Base-by-base conservation (phyloP, 331 rosid species). In the Acacia concinna region DNA sequence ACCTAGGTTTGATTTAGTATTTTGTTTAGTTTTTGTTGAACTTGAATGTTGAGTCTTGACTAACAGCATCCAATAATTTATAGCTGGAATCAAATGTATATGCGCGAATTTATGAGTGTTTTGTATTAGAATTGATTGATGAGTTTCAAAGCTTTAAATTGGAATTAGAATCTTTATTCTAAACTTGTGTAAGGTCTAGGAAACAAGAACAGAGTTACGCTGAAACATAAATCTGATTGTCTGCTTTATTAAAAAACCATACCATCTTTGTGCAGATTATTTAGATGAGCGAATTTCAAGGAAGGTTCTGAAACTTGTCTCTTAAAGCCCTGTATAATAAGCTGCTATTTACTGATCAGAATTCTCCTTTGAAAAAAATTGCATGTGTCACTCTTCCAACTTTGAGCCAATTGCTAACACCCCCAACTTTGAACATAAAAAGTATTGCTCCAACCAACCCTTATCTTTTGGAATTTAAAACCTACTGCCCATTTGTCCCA, bases 241-340 rank as follows among this genome's bases (percentile, higher is more conserved):
- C 51, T 68, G 13, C 52, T 38, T 11, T 54, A 54, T 2, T 68
- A 63, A 62, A 46, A 75, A 70, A 76, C 28, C 46, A 44, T 46
- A 38, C 40, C 57, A 6, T 43, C 37, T 65, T 73, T 54, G 12
- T 68, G 57, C 21, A 56, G 76, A 73, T 43, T 73, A 82, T 56
- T 28, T 21, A 64, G 59, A 52, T 30, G 21, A 37, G 62, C 44
- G 2, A 35, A 70, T 54, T 59, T 76, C 67, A 15, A 34, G 47
- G 79, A 79, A 31, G 27, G 62, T 54, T 23, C 54, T 66, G 35
- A 49, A 73, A 56, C 67, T 41, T 69, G 60, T 54, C 65, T 40
- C 20, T 78, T 74, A 37, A 11, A 21, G 65, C 66, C 31, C 17
- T 34, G 38, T 52, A 13, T 12, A 52, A 49, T 47, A 30, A 47